Evolutionary conservation across 73 alveolate species (phyloP).

Genomic region (Tetrahymena malaccensis): DNA sequence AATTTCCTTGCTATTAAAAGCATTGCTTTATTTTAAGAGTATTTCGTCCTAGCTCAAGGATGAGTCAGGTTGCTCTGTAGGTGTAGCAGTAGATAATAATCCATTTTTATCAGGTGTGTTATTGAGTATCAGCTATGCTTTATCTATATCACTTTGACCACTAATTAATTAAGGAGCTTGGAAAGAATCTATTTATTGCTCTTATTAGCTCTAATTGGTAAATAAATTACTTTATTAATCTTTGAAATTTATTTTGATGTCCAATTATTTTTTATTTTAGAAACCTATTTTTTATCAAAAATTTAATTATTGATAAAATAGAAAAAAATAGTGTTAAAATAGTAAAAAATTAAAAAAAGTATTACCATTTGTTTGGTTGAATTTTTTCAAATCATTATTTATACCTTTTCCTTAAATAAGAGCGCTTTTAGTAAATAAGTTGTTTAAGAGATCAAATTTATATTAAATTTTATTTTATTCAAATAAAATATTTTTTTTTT

Average conservation of each 20-base stretch:
- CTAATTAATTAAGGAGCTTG: neutral
- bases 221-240: too few species aligned
- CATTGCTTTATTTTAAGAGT: neutral
- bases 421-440: neutral
- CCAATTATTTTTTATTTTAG: neutral
- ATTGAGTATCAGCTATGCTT: neutral
- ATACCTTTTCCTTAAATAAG: neutral
- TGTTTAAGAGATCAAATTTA: neutral
- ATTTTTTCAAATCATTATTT: neutral
- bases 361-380: neutral
- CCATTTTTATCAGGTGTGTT: neutral
- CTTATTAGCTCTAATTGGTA: neutral
- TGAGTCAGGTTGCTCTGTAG: neutral
- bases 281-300: neutral
- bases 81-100: neutral
- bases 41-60: neutral
- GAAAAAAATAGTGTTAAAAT: too few species aligned
- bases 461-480: neutral
- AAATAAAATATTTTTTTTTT: neutral
- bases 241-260: too few species aligned
- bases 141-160: neutral
- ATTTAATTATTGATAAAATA: too few species aligned
- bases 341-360: neutral
- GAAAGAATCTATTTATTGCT: too few species aligned
- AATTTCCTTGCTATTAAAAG: neutral